Conservation (phyloP, 208 protist species). For the Leishmania mexicana region DNA sequence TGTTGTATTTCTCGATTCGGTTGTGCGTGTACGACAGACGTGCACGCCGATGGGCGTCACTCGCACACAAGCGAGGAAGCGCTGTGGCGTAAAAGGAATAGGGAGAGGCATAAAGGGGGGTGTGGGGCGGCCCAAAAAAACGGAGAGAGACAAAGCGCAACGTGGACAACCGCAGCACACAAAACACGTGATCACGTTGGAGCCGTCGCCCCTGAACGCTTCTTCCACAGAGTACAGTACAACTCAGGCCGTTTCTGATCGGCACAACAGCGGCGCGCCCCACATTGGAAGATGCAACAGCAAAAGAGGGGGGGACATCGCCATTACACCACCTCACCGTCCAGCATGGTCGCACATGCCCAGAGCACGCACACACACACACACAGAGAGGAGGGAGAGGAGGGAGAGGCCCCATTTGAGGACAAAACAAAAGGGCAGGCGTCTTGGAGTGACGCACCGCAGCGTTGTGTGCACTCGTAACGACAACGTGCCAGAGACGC, state of each 20-base stretch:
- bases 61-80: not conserved
- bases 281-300: not conserved
- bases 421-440: not conserved
- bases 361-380: not conserved
- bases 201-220: not conserved
- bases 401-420: not conserved
- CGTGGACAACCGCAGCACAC: no score
- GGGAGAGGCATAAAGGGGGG: not conserved
- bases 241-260: not conserved
- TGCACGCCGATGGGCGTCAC: not conserved
- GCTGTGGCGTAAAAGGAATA: not conserved
- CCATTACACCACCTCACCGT: not conserved
- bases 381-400: not conserved
- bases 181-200: not conserved
- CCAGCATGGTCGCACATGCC: not conserved
- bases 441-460: not conserved
- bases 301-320: not conserved
- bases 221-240: not conserved
- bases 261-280: not conserved
- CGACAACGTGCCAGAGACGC: not conserved
- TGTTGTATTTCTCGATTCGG: not conserved
- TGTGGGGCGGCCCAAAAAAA: not conserved
- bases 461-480: not conserved
- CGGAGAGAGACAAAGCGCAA: not conserved
- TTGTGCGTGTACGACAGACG: not conserved